Conservation (phyloP, 2,329 filamentous ascomycete genomes). For the Ophiostoma populinum region DNA sequence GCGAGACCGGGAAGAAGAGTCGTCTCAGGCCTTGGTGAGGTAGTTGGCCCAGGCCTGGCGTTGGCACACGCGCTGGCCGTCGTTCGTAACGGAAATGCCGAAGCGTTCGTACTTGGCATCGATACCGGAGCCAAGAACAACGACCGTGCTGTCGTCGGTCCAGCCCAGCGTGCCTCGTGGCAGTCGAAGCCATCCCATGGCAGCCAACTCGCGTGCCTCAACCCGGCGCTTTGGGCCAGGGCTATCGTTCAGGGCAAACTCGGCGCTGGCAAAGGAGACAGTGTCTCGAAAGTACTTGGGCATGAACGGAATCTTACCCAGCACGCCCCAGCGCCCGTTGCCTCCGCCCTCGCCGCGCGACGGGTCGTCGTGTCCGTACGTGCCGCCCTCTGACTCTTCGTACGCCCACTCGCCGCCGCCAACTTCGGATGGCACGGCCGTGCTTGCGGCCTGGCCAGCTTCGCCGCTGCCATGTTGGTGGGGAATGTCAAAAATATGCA, state of each 20-base stretch:
- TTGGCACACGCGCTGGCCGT: conserved; percentile 47
- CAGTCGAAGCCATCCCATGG: conserved; percentile 37
- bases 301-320: conserved; percentile 69
- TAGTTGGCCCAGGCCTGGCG: conserved; percentile 75
- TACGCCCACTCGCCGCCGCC: conserved; percentile 11
- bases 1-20: too few relatives aligned
- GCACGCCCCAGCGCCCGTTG: conserved; percentile 66
- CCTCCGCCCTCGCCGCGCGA: conserved; percentile 16
- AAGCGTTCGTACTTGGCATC: conserved; percentile 86
- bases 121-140: conserved; percentile 62
- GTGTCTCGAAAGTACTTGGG: conserved; percentile 78
- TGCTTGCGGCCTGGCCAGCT: background rate
- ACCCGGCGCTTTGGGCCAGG: conserved; percentile 16
- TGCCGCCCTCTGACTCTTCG: conserved; percentile 9
- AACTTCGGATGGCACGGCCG: conserved; percentile 3
- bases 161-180: conserved; percentile 78
- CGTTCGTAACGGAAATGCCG: conserved; percentile 46
- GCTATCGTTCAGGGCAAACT: conserved; percentile 66
- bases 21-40: conserved; percentile 20
- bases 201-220: conserved; percentile 20
- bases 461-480: conserved; percentile 19
- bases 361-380: conserved; percentile 4
- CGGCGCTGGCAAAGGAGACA: conserved; percentile 66
- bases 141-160: conserved; percentile 54
- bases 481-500: conserved; percentile 84